Base-by-base conservation (phyloP, 345 rosid genomes). In the Salix viminalis region DNA sequence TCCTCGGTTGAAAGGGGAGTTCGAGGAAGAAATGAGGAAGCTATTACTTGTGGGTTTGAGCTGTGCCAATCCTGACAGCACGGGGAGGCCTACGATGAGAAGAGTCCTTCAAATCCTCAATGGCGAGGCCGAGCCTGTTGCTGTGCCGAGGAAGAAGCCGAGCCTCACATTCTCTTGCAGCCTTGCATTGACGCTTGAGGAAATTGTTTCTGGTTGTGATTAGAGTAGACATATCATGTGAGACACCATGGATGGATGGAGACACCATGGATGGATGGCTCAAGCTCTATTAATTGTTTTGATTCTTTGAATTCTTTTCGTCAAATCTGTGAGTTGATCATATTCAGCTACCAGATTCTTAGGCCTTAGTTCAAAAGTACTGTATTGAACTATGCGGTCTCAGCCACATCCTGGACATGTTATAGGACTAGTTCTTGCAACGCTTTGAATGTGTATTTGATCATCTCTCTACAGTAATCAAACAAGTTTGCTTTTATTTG, bases 11-110 rank as follows among this genome's bases (percentile, higher is more conserved):
- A 88, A 87, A 78, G 94, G 90, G 15, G 90, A 84, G 72, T 89
- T 87, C 26, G 66, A 85, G 15, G 94, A 82, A 50, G 95, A 91
- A 80, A 93, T 92, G 97, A 91, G 76, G 90, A 96, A 84, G 84
- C 89, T 96, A 75, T 77, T 96, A 79, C 89, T 93, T 37, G 83
- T 96, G 7, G 99, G 98, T 18, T 75, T 92, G 75, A 91, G 87
- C 70, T 96, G 98, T 73, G 97, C 96, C 0, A 91, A 93, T 81
- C 98, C 99, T 0, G 94, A 91, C 78, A 82, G 93, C 79, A 68
- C 78, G 5, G 85, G 86, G 84, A 89, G 97, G 81, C 97, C 99
- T 72, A 85, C 91, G 0, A 91, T 90, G 87, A 93, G 99, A 75
- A 91, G 91, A 81, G 94, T 92, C 24, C 87, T 96, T 73, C 99